phyloP scores from a whole-genome alignment of 306 rosid genomes.

The Urtica urens region DNA sequence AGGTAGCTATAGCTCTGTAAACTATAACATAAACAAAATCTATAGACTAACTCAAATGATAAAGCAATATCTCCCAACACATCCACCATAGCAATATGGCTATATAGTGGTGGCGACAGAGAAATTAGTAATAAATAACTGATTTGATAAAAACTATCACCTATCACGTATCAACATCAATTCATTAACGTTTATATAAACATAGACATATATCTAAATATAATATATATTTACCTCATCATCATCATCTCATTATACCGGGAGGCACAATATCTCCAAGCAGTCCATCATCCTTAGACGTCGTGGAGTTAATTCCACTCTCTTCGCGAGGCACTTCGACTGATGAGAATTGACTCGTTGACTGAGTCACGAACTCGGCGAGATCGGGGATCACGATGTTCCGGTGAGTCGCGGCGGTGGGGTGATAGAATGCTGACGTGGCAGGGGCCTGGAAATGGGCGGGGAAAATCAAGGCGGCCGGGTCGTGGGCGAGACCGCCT shows the following conservation, averaged over 20 bases:
- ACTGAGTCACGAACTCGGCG: conserved; percentile 17
- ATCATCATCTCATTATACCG: conserved; percentile 44
- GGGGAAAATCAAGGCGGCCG: conserved; percentile 19
- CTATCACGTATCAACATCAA: too few species aligned
- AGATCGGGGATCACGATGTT: conserved; percentile 4
- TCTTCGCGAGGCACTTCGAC: conserved; percentile 14
- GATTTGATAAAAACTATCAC: too few species aligned
- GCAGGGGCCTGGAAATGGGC: conserved; percentile 30
- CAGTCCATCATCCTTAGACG: conserved; percentile 50
- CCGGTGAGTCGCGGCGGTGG: conserved; percentile 22
- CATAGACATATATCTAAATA: neutral
- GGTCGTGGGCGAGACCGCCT: conserved; percentile 40
- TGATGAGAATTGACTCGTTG: too few species aligned
- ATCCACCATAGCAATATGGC: too few species aligned
- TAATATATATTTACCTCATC: neutral
- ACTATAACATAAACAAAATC: too few species aligned
- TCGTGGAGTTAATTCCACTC: neutral
- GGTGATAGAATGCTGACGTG: conserved; percentile 42
- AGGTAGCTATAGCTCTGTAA: too few species aligned
- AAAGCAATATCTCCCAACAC: too few species aligned
- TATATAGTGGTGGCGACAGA: too few species aligned
- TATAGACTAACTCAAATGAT: too few species aligned
- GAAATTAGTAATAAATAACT: too few species aligned
- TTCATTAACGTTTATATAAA: neutral
- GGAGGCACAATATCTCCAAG: conserved; percentile 86